Conservation (phyloP, 129 eudicot genomes). For the Flaveria robusta region DNA sequence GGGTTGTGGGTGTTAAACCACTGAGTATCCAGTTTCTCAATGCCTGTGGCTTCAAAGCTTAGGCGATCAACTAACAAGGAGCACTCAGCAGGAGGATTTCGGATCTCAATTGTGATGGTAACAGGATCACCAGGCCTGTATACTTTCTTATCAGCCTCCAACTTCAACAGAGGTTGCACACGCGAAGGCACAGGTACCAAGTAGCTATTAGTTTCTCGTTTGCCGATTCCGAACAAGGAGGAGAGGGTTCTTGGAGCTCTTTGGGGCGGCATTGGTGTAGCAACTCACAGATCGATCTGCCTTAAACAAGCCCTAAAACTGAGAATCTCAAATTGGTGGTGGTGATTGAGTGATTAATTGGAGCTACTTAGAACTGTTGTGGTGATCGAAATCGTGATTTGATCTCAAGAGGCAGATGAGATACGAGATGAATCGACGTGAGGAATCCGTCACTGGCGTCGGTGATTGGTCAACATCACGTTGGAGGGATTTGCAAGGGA, state of each 20-base stretch:
- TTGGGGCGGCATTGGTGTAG: slow-evolving; percentile 53
- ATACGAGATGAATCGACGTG: slow-evolving; percentile 25
- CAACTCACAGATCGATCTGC: slow-evolving; percentile 21
- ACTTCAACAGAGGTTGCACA: slow-evolving; percentile 52
- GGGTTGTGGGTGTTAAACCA: slow-evolving; percentile 79
- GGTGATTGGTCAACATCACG: slow-evolving; percentile 35
- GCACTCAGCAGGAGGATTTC: slow-evolving; percentile 46
- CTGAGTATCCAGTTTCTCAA: slow-evolving; percentile 90
- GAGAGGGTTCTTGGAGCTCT: slow-evolving; percentile 56
- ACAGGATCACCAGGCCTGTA: slow-evolving; percentile 87
- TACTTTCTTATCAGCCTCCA: slow-evolving; percentile 63
- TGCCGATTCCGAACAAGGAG: slow-evolving; percentile 68
- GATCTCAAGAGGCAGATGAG: slow-evolving; percentile 17
- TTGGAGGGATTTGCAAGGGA: slow-evolving; percentile 18
- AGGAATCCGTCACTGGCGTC: slow-evolving; percentile 33
- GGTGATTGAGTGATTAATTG: background rate
- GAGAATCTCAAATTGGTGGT: background rate
- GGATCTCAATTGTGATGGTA: slow-evolving; percentile 60
- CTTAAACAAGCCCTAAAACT: background rate
- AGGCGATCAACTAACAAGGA: slow-evolving; percentile 68
- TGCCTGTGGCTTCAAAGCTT: slow-evolving; percentile 72
- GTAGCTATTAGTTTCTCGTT: slow-evolving; percentile 20
- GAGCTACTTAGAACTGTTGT: slow-evolving; percentile 4
- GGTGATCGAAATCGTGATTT: slow-evolving; percentile 23
- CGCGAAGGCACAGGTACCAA: slow-evolving; percentile 9